Evolutionary conservation across 2,329 filamentous ascomycete genomes (phyloP).

Genomic region (Madurella fahalii): DNA sequence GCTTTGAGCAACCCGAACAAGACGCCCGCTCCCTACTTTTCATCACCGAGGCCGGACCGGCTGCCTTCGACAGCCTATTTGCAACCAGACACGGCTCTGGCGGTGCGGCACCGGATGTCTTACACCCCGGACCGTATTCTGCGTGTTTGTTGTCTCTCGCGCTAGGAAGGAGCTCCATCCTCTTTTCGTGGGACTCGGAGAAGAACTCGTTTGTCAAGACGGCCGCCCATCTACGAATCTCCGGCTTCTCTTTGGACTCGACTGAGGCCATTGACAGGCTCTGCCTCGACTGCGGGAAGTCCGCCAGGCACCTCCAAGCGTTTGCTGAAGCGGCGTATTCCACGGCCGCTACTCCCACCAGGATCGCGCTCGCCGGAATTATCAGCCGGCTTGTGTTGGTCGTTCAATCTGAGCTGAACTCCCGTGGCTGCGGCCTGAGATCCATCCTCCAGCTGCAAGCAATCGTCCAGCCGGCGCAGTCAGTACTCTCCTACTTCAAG

Average conservation of each 20-base stretch:
- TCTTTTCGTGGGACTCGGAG: slow-evolving; percentile 60
- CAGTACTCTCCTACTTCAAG: slow-evolving; percentile 50
- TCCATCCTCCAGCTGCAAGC: slow-evolving; percentile 53
- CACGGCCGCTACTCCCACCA: slow-evolving; percentile 41
- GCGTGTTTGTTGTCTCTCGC: slow-evolving; percentile 61
- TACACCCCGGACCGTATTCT: slow-evolving; percentile 48
- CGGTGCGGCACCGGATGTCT: slow-evolving; percentile 35
- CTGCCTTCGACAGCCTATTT: slow-evolving; percentile 62
- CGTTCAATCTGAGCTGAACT: slow-evolving; percentile 47
- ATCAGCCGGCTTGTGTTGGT: slow-evolving; percentile 46
- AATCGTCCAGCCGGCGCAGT: slow-evolving; percentile 43
- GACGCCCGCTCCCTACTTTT: slow-evolving; percentile 44
- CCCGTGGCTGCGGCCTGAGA: slow-evolving; percentile 37
- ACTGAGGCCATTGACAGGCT: slow-evolving; percentile 44
- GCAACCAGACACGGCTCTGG: slow-evolving; percentile 36
- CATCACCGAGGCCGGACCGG: slow-evolving; percentile 64
- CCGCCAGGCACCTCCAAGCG: slow-evolving; percentile 41
- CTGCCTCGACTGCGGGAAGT: slow-evolving; percentile 47
- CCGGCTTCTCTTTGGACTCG: slow-evolving; percentile 51
- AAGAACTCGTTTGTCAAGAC: slow-evolving; percentile 50
- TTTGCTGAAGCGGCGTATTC: slow-evolving; percentile 47
- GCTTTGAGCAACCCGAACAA: slow-evolving; percentile 48
- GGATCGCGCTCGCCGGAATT: slow-evolving; percentile 50
- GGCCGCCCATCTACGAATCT: slow-evolving; percentile 46
- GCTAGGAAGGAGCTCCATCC: slow-evolving; percentile 66